Percentiles rank a stretch among this genome's conserved stretches.
Conservation (phyloP, 345 rosid species). For the Aquilaria malaccensis region DNA sequence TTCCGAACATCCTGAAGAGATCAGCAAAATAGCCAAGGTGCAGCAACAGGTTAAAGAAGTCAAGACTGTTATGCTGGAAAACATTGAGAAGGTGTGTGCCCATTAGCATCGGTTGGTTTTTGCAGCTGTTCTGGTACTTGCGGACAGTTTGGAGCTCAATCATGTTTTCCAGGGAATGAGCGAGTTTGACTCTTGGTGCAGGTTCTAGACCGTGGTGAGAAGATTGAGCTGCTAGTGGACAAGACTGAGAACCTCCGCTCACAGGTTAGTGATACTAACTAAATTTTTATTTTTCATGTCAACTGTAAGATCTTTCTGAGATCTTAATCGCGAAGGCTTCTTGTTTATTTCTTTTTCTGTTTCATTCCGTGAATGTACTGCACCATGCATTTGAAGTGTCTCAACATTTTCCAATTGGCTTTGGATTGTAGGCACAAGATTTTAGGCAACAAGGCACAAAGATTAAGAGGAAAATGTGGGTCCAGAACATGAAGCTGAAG, state of each 20-base stretch:
- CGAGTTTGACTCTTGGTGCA: conserved; percentile 15
- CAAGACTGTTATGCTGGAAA: conserved; percentile 99
- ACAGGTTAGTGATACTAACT: conserved; percentile 47
- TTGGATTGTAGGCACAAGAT: conserved; percentile 72
- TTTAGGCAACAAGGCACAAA: conserved; percentile 89
- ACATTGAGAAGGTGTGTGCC: conserved; percentile 77
- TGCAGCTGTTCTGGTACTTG: conserved; percentile 2
- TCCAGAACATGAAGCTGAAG: conserved; percentile 91
- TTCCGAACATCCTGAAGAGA: conserved; percentile 93
- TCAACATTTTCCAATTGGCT: neutral
- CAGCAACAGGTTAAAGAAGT: conserved; percentile 98
- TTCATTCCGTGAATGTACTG: neutral
- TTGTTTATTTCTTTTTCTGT: neutral
- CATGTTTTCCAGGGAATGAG: neutral
- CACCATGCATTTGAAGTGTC: neutral
- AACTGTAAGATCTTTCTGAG: too few species aligned
- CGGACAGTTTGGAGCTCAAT: conserved; percentile 3
- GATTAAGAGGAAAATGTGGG: conserved; percentile 85
- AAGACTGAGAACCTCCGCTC: conserved; percentile 97
- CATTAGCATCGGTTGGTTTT: neutral
- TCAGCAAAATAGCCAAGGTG: conserved; percentile 95
- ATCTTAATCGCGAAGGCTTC: neutral
- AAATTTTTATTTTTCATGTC: neutral
- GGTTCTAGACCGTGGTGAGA: conserved; percentile 99
- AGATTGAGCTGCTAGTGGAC: conserved; percentile 95